Evolutionary conservation across 2,329 filamentous ascomycete genomes (phyloP).

Genomic region (Phyllosticta citriasiana): DNA sequence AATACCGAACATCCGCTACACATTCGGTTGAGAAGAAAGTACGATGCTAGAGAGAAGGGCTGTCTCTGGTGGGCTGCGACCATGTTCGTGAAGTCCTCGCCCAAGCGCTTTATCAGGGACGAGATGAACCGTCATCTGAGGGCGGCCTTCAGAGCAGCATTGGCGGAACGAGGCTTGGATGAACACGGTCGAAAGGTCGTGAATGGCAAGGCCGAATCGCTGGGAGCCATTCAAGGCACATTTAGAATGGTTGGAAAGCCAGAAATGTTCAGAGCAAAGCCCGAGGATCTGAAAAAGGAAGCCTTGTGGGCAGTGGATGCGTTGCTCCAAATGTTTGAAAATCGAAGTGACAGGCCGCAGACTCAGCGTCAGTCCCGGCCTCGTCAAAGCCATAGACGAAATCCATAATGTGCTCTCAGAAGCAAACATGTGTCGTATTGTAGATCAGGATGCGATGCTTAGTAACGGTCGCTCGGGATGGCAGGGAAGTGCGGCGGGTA

Average conservation of each 20-base stretch:
- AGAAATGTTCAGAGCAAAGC: conserved; percentile 21
- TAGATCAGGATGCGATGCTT: background rate
- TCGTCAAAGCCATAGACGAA: background rate
- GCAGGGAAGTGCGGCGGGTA: conserved; percentile 1
- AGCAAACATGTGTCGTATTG: background rate
- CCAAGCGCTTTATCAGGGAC: conserved; percentile 22
- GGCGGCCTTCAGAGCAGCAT: conserved; percentile 21
- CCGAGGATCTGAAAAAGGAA: conserved; percentile 18
- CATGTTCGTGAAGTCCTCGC: conserved; percentile 17
- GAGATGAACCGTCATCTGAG: conserved; percentile 23
- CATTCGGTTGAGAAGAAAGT: background rate
- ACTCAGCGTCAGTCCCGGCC: background rate
- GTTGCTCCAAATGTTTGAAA: conserved; percentile 8
- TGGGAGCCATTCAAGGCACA: conserved; percentile 7
- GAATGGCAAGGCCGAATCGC: conserved; percentile 4
- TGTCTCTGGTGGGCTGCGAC: conserved; percentile 26
- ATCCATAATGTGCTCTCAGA: background rate
- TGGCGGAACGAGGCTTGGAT: conserved; percentile 22
- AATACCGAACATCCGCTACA: background rate
- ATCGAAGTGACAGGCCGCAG: background rate
- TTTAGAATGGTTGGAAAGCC: conserved; percentile 17
- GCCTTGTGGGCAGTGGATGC: conserved; percentile 15
- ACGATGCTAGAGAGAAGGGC: conserved; percentile 12
- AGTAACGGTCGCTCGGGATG: background rate
- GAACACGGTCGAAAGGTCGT: conserved; percentile 15